Evolutionary conservation across 306 rosid genomes (phyloP), one percentile per base, ranked within the genome.

Genomic region (Sophora flavescens): DNA sequence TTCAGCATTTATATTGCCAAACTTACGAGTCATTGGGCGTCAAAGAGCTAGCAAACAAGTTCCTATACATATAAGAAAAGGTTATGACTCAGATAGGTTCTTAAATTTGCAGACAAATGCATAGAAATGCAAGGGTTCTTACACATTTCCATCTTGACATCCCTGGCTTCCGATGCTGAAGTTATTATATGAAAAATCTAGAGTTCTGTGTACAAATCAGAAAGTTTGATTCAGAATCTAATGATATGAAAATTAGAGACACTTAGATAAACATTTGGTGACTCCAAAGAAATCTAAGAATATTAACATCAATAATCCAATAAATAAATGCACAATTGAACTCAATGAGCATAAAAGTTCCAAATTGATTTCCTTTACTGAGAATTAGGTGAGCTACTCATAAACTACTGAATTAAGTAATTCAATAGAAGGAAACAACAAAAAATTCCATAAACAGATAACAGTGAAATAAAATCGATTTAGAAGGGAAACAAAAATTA

Each of bases 121-220:
- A 63, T 14, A 74, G 16, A 74, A 48, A 36, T 68, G 39, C 42
- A 72, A 50, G 70, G 17, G 42, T 57, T 70, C 97, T 89, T 87
- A 91, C 97, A 75, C 60, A 6, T 33, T 69, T 64, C 72, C 77
- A 7, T 35, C 11, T 54, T 75, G 68, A 76, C 97, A 91, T 65
- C 26, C 74, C 30, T 76, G 44, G 67, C 5, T 70, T 72, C 41
- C 50, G 4, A 15, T 11, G 58, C 82, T 82, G 58, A 92, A 82
- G 74, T 82, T 82, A 78, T 92, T 92, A 65, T 85, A 92, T 71
- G 97, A 89, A 77, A 92, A 58, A 86, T 92, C 97, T n/a, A n/a
- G n/a, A n/a, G n/a, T n/a, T 51, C 97, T 92, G 76, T 30, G 39
- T 42, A 72, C 76, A 82, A 71, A 62, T 48, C 14, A 84, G 33